Base-by-base conservation (phyloP, 305 asterid genomes). In the Fraxinus albicans region DNA sequence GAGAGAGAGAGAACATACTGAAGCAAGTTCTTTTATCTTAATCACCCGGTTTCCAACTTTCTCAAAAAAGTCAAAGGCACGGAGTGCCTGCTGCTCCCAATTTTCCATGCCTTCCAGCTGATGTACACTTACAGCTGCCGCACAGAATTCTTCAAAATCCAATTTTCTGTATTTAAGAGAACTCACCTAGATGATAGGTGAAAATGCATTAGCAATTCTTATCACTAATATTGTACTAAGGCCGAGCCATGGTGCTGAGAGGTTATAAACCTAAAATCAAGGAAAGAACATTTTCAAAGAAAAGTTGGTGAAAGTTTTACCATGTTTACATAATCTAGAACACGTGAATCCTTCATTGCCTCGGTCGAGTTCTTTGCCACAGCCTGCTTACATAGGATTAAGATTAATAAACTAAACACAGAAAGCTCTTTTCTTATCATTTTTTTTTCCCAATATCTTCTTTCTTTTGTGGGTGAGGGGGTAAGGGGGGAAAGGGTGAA, bases 1-100 rank as follows among this genome's bases (percentile, higher is more conserved):
- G 79, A 50, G 83, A 72, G 86, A 44, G 79, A 83, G 80, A 78
- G 70, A 58, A 60, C 88, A 29, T 93, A 96, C 98, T 6, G 98
- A 92, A 19, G 99, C 98, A 74, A 96, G 98, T 89, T 96, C 99
- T 75, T 96, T 97, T n/a, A 96, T 96, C 98, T 93, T 96, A 77
- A 96, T 96, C 13, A 98, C 92, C 73, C 98, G 77, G 82, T 96
- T 96, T 25, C 99, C 99, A 27, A 94, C 97, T 89, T 90, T 93
- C 89, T 96, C 99, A 50, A 96, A 96, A 79, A 94, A 91, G 25
- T 94, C 99, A 77, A 94, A 94, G 4, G 96, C 98, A 69, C 82
- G 90, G 34, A 93, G 99, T 12, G 98, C 98, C 72, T 92, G 98
- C 77, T 93, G 98, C 88, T 96, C 99, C 99, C 99, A 96, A 87